These are phyloP conservation scores for Verticillium nonalfalfae DNA, from an alignment of 2,329 filamentous ascomycete species.

Conservation along the genomic window DNA sequence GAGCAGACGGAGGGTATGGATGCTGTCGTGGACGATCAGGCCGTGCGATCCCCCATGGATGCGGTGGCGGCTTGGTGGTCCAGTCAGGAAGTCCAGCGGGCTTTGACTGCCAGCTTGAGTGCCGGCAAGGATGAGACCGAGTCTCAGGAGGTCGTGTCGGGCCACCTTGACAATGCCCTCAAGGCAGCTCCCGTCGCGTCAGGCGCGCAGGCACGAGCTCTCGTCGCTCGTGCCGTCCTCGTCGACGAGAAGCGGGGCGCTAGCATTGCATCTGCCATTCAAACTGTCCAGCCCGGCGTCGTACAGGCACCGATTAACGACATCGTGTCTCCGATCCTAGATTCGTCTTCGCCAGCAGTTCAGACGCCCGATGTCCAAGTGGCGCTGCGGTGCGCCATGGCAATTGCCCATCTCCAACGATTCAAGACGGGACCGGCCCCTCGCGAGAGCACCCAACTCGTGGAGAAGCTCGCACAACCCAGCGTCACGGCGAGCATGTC, in stretches of 20 bases:
- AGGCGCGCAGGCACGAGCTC: conserved; percentile 55
- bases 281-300: conserved; percentile 40
- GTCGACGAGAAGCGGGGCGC: conserved; percentile 45
- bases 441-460: conserved; percentile 36
- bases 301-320: conserved; percentile 20
- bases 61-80: conserved; percentile 91
- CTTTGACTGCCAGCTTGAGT: conserved; percentile 58
- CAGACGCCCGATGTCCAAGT: conserved; percentile 47
- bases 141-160: conserved; percentile 29
- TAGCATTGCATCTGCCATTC: conserved; percentile 50
- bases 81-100: conserved; percentile 61
- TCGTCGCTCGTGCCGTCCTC: conserved; percentile 53
- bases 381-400: conserved; percentile 53
- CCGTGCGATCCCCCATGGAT: conserved; percentile 81
- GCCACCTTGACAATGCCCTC: conserved; percentile 61
- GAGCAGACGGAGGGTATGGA: conserved; percentile 69
- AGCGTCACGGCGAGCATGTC: conserved; percentile 36
- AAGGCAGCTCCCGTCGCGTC: conserved; percentile 73
- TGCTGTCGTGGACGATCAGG: conserved; percentile 75
- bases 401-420: conserved; percentile 50
- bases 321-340: conserved; percentile 35
- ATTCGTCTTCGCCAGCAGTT: conserved; percentile 33
- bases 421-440: conserved; percentile 31
- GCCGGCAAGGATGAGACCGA: conserved; percentile 38
- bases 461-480: conserved; percentile 41